Evolutionary conservation across 768 basidiomycete genomes (phyloP).

Genomic region (Tremella yokohamensis): DNA sequence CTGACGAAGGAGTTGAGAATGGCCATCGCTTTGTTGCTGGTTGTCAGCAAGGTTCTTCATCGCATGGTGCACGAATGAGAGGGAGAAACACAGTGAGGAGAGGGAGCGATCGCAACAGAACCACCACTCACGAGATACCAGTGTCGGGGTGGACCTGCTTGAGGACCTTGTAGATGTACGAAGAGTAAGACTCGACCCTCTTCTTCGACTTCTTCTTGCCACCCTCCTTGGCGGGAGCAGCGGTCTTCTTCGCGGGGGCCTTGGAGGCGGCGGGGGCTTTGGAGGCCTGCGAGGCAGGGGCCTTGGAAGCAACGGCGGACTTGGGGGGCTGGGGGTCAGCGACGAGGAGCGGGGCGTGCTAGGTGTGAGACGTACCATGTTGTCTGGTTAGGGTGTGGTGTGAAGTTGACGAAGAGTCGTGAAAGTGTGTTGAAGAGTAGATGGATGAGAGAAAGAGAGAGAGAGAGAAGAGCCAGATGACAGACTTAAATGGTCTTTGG

Average conservation of each 20-base stretch:
- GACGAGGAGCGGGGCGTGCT: no score
- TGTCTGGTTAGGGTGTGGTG: background rate
- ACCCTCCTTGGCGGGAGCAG: constrained; percentile 60
- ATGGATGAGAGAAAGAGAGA: constrained; percentile 1
- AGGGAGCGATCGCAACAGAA: no score
- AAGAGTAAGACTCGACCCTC: constrained; percentile 90
- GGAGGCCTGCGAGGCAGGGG: constrained; percentile 68
- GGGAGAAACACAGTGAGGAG: background rate
- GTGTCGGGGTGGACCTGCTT: constrained; percentile 98
- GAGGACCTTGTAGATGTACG: constrained; percentile 81
- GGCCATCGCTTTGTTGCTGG: constrained; percentile 87
- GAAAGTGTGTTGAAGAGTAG: constrained; percentile 7
- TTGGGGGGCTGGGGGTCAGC: constrained; percentile 35
- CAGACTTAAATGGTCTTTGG: no score
- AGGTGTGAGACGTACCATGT: constrained; percentile 1
- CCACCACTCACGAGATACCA: constrained; percentile 87
- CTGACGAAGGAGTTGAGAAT: constrained; percentile 95
- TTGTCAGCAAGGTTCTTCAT: background rate
- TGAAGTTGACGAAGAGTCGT: constrained; percentile 3
- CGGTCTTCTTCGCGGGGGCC: constrained; percentile 72
- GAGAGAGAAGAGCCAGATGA: no score
- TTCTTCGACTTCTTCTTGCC: constrained; percentile 84
- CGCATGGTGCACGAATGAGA: no score
- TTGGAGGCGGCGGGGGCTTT: constrained; percentile 64
- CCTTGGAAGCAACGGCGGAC: constrained; percentile 53